Evolutionary conservation across 2,329 filamentous ascomycete species (phyloP), one percentile per base, ranked within the genome.

Genomic region (Fusarium proliferatum): DNA sequence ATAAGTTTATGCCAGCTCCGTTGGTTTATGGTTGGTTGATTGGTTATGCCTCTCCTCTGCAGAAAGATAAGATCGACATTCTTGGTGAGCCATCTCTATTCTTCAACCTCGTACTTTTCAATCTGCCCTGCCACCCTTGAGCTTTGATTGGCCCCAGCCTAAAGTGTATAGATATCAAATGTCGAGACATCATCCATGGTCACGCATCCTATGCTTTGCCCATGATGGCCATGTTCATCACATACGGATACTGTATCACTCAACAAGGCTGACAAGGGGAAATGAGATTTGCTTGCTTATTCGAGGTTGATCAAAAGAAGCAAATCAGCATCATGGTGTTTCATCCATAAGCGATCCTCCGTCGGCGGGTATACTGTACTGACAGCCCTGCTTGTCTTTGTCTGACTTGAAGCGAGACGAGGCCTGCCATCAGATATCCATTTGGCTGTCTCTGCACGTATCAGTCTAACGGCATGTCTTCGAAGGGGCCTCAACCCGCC

Each of bases 1-100:
- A 68, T 69, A 69, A 64, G 62, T 74, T 72, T 74, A 71, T 74
- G 64, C 59, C 60, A 74, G 48, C 64, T 75, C 71, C 63, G 23
- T 58, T 19, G 71, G 58, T 38, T 45, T 57, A 53, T 61, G 48
- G 38, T 46, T n/a, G 46, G 34, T 53, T 48, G 30, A 30, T 34
- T 46, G 17, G 23, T 13, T 46, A 28, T 28, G 26, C 26, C 19
- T 23, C 17, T 36, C 15, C 41, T 30, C 45, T 73, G 65, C 57
- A 36, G 41, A 69, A 72, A 49, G 41, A 67, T 63, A 65, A 65
- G 78, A 81, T 78, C 76, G 70, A 64, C 72, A 65, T 73, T 59
- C 51, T 64, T 59, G 51, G 51, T 62, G 67, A 69, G 64, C 53
- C 71, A 72, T 67, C 61, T 71, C 57, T 67, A 58, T 59, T 51